Percentiles rank a stretch among this genome's conserved stretches.
These are phyloP conservation scores for Epichloe aotearoae DNA, from an alignment of 2,329 filamentous ascomycete species.

Conservation along the genomic window DNA sequence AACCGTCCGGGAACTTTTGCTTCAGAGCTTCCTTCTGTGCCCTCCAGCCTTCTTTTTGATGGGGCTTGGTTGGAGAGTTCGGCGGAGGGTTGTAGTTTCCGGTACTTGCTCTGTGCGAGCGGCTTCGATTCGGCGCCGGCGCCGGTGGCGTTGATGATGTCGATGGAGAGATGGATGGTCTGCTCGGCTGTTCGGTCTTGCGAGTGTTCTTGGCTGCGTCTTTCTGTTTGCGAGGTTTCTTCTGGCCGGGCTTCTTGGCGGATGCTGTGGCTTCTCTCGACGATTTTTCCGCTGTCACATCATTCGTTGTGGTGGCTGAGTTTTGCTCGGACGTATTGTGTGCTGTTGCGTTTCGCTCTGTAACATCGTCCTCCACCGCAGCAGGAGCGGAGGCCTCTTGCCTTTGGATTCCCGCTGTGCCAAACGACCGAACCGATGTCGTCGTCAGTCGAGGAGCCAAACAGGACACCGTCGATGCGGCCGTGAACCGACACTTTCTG, in stretches of 20 bases:
- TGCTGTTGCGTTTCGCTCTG: not conserved
- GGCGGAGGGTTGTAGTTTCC: not conserved
- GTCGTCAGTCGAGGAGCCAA: not conserved
- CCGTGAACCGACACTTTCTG: not conserved
- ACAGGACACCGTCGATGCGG: not conserved
- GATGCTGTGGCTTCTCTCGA: not conserved
- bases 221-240: not conserved
- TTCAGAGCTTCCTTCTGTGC: slow-evolving; percentile 62
- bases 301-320: not conserved
- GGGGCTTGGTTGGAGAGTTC: not conserved
- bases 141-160: not conserved
- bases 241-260: not conserved
- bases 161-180: not conserved
- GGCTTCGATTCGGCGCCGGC: not conserved
- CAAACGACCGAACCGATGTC: not conserved
- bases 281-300: no score
- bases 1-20: slow-evolving; percentile 68
- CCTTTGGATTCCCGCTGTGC: not conserved
- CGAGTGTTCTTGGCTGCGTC: not conserved
- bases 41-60: slow-evolving; percentile 46
- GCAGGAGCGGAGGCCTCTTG: not conserved
- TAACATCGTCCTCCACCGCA: not conserved
- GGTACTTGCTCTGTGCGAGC: not conserved
- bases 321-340: not conserved
- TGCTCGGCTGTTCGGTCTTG: not conserved